phyloP scores from a whole-genome alignment of 768 basidiomycete genomes.

The Boletellus ananas region DNA sequence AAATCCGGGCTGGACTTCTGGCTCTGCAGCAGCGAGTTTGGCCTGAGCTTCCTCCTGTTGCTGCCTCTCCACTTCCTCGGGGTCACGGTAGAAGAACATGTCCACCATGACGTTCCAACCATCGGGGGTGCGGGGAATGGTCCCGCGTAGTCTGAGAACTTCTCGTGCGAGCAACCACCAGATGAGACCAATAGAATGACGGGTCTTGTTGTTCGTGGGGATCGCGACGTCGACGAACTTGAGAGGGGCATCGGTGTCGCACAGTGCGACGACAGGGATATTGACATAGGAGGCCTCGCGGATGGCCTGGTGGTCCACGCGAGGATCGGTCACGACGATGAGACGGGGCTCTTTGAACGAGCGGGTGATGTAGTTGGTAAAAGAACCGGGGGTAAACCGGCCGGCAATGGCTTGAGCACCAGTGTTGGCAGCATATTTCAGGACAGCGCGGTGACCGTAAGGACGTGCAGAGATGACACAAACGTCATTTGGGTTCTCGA shows the following conservation, averaged over 20 bases:
- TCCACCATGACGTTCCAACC: slow-evolving; percentile 99
- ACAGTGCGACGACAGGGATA: slow-evolving; percentile 99
- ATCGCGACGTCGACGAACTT: slow-evolving; percentile 98
- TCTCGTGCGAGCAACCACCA: slow-evolving; percentile 99
- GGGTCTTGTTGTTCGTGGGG: slow-evolving; percentile 99
- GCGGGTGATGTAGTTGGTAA: slow-evolving; percentile 99
- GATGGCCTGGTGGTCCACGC: slow-evolving; percentile 99
- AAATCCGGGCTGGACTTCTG: slow-evolving; percentile 47
- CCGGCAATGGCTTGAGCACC: slow-evolving; percentile 99
- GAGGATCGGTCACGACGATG: slow-evolving; percentile 97
- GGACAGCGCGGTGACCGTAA: slow-evolving; percentile 98
- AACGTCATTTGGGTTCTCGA: slow-evolving; percentile 98
- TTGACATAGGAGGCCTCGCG: slow-evolving; percentile 99
- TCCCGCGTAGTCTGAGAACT: slow-evolving; percentile 92
- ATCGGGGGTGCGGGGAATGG: slow-evolving; percentile 85
- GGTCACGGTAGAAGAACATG: slow-evolving; percentile 99
- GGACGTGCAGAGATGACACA: slow-evolving; percentile 98
- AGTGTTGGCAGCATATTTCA: slow-evolving; percentile 97
- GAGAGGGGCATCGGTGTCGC: slow-evolving; percentile 97
- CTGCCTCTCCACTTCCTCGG: slow-evolving; percentile 98
- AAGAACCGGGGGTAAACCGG: slow-evolving; percentile 97
- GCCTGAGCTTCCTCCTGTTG: slow-evolving; percentile 90
- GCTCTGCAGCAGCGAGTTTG: slow-evolving; percentile 62
- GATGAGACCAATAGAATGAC: slow-evolving; percentile 93
- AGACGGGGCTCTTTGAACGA: slow-evolving; percentile 99